A percentile compares a stretch with the other conserved stretches of the same genome.
Conservation (phyloP, 176 grass and related monocot species). For the maize (Zea mays) region Zm-B73-REFERENCE-NAM-5.0 NC_050096.1:62479001-62479500, state of each 20-base stretch:
- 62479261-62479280: not conserved
- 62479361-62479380: not conserved
- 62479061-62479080: not conserved
- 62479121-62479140: not conserved
- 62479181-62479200: not conserved
- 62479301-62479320: slow-evolving; percentile 21
- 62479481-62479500: slow-evolving; percentile 40
- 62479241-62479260: slow-evolving; percentile 18
- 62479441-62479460: not conserved
- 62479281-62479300: not conserved
- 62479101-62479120: not conserved
- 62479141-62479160: not conserved
- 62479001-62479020: not conserved
- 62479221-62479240: not conserved
- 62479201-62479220: not conserved
- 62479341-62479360: not conserved
- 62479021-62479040: not conserved
- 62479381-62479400: not conserved
- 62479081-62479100: not conserved
- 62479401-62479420: not conserved
- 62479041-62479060: not conserved
- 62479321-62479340: not conserved
- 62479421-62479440: not conserved
- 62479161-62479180: not conserved
- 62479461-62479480: not conserved